Conservation (phyloP, 2,329 filamentous ascomycete species). For the Talaromyces sp. region DNA sequence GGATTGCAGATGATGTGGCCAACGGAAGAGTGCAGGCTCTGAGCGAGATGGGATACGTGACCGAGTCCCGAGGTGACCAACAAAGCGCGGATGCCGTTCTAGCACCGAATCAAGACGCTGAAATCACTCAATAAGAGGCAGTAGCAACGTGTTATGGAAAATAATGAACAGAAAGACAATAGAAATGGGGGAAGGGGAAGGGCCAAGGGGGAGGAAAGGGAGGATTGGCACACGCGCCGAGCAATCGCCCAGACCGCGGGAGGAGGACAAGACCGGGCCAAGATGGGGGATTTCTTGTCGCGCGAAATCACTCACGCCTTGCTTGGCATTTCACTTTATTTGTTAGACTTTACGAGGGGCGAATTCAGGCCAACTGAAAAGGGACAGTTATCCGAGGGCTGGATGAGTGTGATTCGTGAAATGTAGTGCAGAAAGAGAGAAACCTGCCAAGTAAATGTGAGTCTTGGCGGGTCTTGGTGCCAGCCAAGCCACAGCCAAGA, state of each 20-base stretch:
- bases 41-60: not conserved
- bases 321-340: conserved; percentile 20
- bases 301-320: conserved; percentile 14
- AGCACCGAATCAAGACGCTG: not conserved
- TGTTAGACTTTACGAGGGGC: conserved; percentile 3
- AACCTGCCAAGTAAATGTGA: not conserved
- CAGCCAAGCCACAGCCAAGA: conserved; percentile 14
- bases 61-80: not conserved
- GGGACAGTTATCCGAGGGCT: not conserved
- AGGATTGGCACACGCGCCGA: conserved; percentile 30
- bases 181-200: conserved; percentile 3
- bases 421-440: not conserved
- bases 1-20: not conserved
- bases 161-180: conserved; percentile 8
- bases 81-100: not conserved
- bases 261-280: conserved; percentile 29
- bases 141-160: not conserved
- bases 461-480: conserved; percentile 10
- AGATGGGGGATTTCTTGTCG: conserved; percentile 24
- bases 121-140: not conserved
- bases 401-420: not conserved
- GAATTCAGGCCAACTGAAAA: conserved; percentile 12
- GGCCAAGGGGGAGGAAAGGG: conserved; percentile 19
- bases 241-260: conserved; percentile 37
- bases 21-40: not conserved